A percentile compares a stretch with the other conserved stretches of the same genome.
Evolutionary conservation across 1,139 yeast species (phyloP).

Genomic region (Lodderomyces orthopsilosis): DNA sequence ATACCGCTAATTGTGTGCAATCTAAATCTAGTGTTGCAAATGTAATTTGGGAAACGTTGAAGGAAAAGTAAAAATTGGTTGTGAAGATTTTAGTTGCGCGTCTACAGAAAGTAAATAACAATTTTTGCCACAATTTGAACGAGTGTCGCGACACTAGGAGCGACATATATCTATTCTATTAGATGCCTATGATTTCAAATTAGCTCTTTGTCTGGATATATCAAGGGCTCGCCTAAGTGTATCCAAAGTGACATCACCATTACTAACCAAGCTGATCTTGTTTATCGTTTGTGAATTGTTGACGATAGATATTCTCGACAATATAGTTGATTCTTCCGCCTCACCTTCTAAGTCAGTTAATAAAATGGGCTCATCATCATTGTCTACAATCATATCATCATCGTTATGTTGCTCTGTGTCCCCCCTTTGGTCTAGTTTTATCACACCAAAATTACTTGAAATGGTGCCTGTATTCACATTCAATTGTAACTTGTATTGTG

Average conservation of each 20-base stretch:
- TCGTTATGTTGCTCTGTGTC: constrained; percentile 15
- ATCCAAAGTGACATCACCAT: constrained; percentile 41
- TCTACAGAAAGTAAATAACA: background rate
- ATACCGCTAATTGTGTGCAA: background rate
- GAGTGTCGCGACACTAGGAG: background rate
- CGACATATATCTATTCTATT: background rate
- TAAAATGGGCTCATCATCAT: constrained; percentile 31
- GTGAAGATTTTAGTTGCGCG: background rate
- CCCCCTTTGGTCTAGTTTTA: constrained; percentile 21
- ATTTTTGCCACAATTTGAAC: background rate
- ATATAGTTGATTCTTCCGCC: constrained; percentile 60
- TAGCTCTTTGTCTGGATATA: constrained; percentile 12
- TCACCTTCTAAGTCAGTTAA: constrained; percentile 77
- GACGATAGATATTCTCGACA: constrained; percentile 42
- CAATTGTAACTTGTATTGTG: constrained; percentile 30
- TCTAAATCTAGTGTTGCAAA: background rate
- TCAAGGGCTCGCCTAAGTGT: constrained; percentile 44
- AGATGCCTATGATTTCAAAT: background rate
- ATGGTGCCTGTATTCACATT: constrained; percentile 37
- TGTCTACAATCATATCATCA: background rate
- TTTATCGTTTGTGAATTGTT: constrained; percentile 17
- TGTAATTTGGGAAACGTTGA: background rate
- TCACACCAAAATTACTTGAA: constrained; percentile 67
- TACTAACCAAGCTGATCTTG: constrained; percentile 18
- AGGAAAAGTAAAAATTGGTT: background rate